These are phyloP conservation scores for Pseudogymnoascus sp. DNA, from an alignment of 2,329 filamentous ascomycete species.

Conservation along the genomic window DNA sequence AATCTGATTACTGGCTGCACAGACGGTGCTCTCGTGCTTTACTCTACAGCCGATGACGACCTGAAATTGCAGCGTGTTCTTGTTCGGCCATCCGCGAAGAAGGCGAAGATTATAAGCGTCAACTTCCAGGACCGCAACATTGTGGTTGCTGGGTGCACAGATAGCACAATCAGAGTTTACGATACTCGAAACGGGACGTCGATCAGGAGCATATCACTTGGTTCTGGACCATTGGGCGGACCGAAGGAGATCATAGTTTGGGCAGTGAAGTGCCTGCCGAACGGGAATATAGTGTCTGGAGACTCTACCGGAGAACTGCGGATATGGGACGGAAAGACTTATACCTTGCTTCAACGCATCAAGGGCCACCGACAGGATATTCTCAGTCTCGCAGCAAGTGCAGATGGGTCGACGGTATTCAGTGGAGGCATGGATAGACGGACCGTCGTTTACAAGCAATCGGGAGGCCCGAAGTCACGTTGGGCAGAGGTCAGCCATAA, in stretches of 20 bases:
- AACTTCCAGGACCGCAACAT: constrained; percentile 78
- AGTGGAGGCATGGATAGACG: constrained; percentile 88
- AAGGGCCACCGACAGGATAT: constrained; percentile 85
- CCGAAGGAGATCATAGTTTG: constrained; percentile 84
- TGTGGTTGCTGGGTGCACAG: constrained; percentile 87
- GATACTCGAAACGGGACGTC: constrained; percentile 72
- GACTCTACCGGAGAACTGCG: constrained; percentile 91
- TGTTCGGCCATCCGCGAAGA: constrained; percentile 69
- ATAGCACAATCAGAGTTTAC: constrained; percentile 87
- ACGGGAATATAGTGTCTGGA: constrained; percentile 85
- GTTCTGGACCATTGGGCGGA: constrained; percentile 66
- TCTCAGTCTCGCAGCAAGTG: constrained; percentile 73
- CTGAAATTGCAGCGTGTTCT: constrained; percentile 72
- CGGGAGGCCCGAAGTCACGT: constrained; percentile 48
- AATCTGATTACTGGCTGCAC: constrained; percentile 83
- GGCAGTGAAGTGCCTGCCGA: constrained; percentile 80
- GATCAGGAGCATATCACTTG: constrained; percentile 76
- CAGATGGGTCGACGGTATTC: constrained; percentile 72
- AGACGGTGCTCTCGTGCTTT: constrained; percentile 79
- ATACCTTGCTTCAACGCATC: constrained; percentile 77
- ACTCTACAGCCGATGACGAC: constrained; percentile 78
- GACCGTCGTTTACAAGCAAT: constrained; percentile 72
- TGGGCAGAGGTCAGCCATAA: constrained; percentile 85
- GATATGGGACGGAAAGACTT: constrained; percentile 90
- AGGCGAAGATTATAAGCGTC: constrained; percentile 82